These are phyloP conservation scores for Penicillium sp. DNA, from an alignment of 2,329 filamentous ascomycete genomes.

Conservation along the genomic window DNA sequence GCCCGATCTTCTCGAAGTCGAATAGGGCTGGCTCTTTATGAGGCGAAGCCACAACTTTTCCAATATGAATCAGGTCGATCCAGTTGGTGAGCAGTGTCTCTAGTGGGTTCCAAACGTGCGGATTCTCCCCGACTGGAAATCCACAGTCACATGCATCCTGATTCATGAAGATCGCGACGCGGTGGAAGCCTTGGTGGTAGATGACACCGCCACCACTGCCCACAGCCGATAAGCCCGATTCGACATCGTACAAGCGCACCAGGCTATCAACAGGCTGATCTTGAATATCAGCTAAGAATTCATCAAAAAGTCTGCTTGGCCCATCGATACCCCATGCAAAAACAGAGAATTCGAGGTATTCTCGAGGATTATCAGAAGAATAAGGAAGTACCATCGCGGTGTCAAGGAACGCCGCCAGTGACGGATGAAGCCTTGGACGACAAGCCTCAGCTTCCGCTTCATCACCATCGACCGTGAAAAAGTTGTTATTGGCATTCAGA, in stretches of 20 bases:
- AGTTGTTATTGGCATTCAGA: conserved; percentile 29
- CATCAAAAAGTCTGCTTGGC: conserved; percentile 30
- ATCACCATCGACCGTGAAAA: conserved; percentile 30
- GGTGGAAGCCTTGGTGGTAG: conserved; percentile 33
- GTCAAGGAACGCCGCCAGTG: conserved; percentile 34
- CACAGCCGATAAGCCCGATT: conserved; percentile 24
- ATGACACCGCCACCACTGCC: conserved; percentile 35
- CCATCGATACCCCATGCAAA: conserved; percentile 30
- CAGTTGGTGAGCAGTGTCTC: conserved; percentile 34
- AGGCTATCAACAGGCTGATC: conserved; percentile 31
- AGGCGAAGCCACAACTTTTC: conserved; percentile 27
- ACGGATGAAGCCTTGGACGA: conserved; percentile 34
- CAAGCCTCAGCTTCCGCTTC: conserved; percentile 30
- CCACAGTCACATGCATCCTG: conserved; percentile 16
- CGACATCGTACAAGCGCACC: conserved; percentile 31
- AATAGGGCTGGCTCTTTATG: conserved; percentile 30
- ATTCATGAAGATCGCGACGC: conserved; percentile 24
- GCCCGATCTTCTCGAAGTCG: conserved; percentile 29
- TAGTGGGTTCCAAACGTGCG: conserved; percentile 34
- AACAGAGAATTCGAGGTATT: conserved; percentile 30
- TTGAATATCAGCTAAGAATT: conserved; percentile 29
- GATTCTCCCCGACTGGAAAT: conserved; percentile 26
- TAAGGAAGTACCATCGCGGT: conserved; percentile 18
- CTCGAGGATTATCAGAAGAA: conserved; percentile 17
- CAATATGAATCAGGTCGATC: conserved; percentile 32